Evolutionary conservation across 169 alveolate species (phyloP), one percentile per base, ranked within the genome.

Genomic region (Plasmodium sp.): DNA sequence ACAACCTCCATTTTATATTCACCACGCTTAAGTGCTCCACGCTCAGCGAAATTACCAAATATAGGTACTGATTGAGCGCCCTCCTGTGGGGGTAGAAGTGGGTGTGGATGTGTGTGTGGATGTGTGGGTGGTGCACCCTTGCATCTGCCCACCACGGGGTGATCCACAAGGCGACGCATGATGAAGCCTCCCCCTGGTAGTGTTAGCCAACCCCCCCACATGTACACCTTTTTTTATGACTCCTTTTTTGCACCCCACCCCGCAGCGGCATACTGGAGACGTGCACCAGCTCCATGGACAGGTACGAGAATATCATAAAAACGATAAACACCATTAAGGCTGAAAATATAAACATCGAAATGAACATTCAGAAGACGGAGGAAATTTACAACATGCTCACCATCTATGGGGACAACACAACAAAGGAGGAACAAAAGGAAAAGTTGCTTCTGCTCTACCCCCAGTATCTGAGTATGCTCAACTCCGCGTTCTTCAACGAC

Each of bases 311-410:
- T 33, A 90, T 90, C 34, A 90, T 90, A 90, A 90, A 90, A 90
- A 90, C 94, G 10, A 90, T 90, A 31, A 90, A 90, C 77, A 90
- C 88, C 74, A 90, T 90, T 43, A 90, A 90, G 27, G 27, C 94
- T 22, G 94, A 90, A 74, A 90, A 90, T 71, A 80, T 90, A 39
- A 90, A 90, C 45, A 90, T 90, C 31, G 94, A 90, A 80, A 90
- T 90, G 56, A 90, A 90, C 45, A 90, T 90, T 67, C 94, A 90
- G 67, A 90, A 90, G 74, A 90, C 94, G 45, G 94, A 90, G 51
- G 94, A 90, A 41, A 90, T 90, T 58, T 90, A 80, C 51, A 90
- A 90, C 41, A 90, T 90, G 72, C 56, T 90, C 41, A 62, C 94
- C 71, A 80, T 90, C 36, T 90, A 90, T 36, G 84, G 82, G 41